These are phyloP conservation scores for Cyberlindnera sargentensis DNA, from an alignment of 805 yeast genomes.

Conservation along the genomic window DNA sequence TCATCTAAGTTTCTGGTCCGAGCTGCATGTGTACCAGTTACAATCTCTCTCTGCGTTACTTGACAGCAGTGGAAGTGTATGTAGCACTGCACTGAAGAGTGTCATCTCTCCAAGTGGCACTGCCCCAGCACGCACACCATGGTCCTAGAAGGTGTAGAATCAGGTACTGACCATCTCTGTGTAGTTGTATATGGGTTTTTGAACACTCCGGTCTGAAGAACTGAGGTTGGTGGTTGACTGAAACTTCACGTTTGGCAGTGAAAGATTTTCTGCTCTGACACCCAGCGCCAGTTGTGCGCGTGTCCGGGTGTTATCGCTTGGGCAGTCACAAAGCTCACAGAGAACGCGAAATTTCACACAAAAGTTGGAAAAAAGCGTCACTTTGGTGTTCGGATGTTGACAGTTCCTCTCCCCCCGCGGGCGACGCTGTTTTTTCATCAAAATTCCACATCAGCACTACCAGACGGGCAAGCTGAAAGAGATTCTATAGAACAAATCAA, in stretches of 20 bases:
- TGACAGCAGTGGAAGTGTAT: too few species aligned
- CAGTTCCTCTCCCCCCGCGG: neutral
- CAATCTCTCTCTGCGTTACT: too few species aligned
- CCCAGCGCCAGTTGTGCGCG: neutral
- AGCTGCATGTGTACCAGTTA: too few species aligned
- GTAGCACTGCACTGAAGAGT: neutral
- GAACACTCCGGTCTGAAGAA: conserved; percentile 85
- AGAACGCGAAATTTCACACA: neutral
- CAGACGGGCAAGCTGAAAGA: conserved; percentile 5
- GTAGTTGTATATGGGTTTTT: conserved; percentile 34
- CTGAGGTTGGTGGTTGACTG: conserved; percentile 4
- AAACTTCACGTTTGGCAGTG: conserved; percentile 2
- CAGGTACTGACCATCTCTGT: conserved; percentile 96
- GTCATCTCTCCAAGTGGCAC: conserved; percentile 34
- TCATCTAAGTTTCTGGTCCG: neutral
- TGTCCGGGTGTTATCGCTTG: conserved; percentile 11
- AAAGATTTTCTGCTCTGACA: conserved; percentile 1
- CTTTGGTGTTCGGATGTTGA: conserved; percentile 7
- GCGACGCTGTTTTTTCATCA: conserved; percentile 15
- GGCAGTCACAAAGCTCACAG: conserved; percentile 11
- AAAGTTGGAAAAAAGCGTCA: neutral
- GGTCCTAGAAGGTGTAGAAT: too few species aligned
- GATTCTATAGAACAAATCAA: conserved; percentile 9
- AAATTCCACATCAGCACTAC: conserved; percentile 5
- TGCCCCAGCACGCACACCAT: conserved; percentile 42